Conservation (phyloP, 225 moss, liverwort and hornwort genomes). For the Bryum argenteum region DNA sequence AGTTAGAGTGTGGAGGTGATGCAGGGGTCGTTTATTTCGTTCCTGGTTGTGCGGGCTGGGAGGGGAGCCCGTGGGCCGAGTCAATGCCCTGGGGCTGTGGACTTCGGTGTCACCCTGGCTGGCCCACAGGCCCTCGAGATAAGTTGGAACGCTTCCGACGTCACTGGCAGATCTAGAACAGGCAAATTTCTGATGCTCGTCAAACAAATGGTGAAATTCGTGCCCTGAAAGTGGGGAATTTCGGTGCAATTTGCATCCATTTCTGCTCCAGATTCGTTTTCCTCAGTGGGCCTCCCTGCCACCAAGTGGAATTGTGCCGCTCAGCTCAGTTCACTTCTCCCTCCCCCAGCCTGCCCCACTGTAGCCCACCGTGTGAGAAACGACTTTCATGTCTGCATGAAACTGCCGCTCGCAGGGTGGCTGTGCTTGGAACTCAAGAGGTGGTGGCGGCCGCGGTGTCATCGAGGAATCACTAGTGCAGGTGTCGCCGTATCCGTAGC, state of each 20-base stretch:
- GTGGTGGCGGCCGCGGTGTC: constrained; percentile 10
- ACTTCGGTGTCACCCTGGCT: neutral
- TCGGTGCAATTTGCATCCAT: neutral
- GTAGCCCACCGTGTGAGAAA: neutral
- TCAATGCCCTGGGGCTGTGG: neutral
- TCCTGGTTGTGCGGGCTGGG: too few relatives aligned
- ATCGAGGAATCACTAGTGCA: constrained; percentile 4
- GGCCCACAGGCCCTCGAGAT: neutral
- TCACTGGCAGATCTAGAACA: neutral
- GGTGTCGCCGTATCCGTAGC: too few relatives aligned
- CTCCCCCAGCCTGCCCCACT: neutral
- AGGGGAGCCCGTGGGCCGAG: neutral
- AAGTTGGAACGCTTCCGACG: constrained; percentile 5
- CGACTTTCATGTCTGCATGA: neutral
- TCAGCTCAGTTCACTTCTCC: neutral
- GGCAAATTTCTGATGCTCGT: neutral
- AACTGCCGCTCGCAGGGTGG: neutral
- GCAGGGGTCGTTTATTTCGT: too few relatives aligned
- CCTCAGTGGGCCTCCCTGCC: neutral
- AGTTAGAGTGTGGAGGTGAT: too few relatives aligned
- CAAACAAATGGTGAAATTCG: neutral
- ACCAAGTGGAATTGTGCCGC: neutral
- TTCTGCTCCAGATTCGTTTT: neutral
- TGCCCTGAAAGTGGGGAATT: neutral
- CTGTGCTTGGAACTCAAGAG: too few relatives aligned